Evolutionary conservation across 352 stramenopile species (phyloP), one percentile per base, ranked within the genome.

Genomic region (Phytophthora megakarya): DNA sequence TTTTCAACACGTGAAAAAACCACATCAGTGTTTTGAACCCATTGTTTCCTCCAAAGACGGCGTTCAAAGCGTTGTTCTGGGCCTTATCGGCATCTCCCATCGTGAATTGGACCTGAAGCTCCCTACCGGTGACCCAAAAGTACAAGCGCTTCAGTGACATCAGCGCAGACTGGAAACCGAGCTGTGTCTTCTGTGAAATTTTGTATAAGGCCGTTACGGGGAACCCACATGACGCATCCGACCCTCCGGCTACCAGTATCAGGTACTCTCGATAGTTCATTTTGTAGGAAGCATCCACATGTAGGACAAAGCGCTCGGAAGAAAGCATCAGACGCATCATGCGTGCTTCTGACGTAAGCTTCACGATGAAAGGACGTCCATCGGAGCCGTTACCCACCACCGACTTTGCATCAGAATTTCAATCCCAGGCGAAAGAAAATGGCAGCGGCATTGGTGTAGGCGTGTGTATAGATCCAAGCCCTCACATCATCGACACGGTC

Each of bases 1-100:
- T 71, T 71, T 16, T 49, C n/a, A 68, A 50, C 0, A 68, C 39
- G 22, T 75, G 61, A 26, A 65, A 66, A 23, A 68, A 65, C 15
- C 55, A 75, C 33, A 62, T 48, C 2, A 62, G 44, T 3, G 18
- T 22, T 47, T 46, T n/a, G 2, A 54, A 32, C 26, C 26, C 26
- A 30, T 12, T 32, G 15, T 1, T 6, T 3, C 22, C 45, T 9
- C 42, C 44, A 26, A 55, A 63, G 1, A 38, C 44, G 0, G 38
- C 13, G 0, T 19, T 40, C 6, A 55, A 13, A 3, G 44, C 55
- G 11, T 54, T 63, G 9, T 23, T 18, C 30, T 48, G n/a, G 42
- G 43, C 33, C 9, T 54, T 15, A 22, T 62, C 30, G 3, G 53
- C 49, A 26, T 74, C 54, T 11, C 22, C 54, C 66, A 70, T 70